Base-by-base conservation (phyloP, 2,329 filamentous ascomycete genomes). In the Fusarium sp. region DNA sequence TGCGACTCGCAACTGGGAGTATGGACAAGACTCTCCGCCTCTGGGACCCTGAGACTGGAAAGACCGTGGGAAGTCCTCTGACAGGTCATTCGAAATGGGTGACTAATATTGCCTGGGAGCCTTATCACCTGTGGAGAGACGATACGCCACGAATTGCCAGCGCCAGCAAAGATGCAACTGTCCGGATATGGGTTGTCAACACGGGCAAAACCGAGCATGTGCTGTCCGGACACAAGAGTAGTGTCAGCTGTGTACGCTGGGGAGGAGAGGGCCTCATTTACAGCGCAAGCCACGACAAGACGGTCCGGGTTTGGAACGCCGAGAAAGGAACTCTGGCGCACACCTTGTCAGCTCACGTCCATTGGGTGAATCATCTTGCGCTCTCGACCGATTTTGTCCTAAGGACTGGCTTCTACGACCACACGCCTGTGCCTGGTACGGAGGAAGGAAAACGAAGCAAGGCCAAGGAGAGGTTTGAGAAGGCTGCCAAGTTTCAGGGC, bases 301-400 rank as follows among this genome's bases (percentile, higher is more conserved):
- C 89, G 1, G 86, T 98, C 67, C 93, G 94, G 67, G 86, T 97
- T 5, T 99, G 94, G 93, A 88, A 95, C 70, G 86, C 91, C 1
- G 82, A 83, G 35, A 88, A 89, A 62, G 95, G 94, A 27, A 92
- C 88, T 3, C 80, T 97, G 19, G 80, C 92, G 49, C 91, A 95
- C 73, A 93, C 89, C 0, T 80, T 98, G 9, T 86, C 85, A 17
- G 83, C 89, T 2, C 96, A 99, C 73, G 92, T 91, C 1, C 95
- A 98, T 73, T 96, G 94, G 87, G 91, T 99, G 27, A 99, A 99
- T 73, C 92, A 97, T 71, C 84, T 99, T 19, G 93, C 95, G 0
- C 83, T 99, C 5, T 97, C 93, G 0, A 97, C 93, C 4, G 95
- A 98, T 71, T 95, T 93, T 71, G 93, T 90, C 3, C 81, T 97